phyloP scores from a whole-genome alignment of 495 filamentous ascomycete species.

The Trichodelitschia bisporula region DNA sequence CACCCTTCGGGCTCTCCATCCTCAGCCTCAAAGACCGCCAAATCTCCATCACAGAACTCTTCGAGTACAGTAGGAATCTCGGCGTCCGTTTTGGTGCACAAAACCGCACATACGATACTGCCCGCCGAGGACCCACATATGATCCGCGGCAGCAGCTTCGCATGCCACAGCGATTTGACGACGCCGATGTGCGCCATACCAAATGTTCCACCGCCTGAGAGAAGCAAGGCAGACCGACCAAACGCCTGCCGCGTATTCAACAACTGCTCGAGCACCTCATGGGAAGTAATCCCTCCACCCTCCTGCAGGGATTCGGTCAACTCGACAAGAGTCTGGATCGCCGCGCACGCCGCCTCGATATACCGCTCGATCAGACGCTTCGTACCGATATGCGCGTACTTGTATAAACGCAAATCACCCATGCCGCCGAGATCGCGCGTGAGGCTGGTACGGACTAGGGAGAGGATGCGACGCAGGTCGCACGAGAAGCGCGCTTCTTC shows the following conservation, averaged over 20 bases:
- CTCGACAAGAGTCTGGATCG: slow-evolving; percentile 44
- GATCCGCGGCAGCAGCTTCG: slow-evolving; percentile 58
- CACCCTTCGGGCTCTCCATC: slow-evolving; percentile 42
- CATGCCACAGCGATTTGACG: slow-evolving; percentile 60
- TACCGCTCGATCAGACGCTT: slow-evolving; percentile 72
- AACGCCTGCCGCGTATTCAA: slow-evolving; percentile 64
- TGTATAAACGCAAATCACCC: slow-evolving; percentile 62
- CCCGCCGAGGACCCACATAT: slow-evolving; percentile 86
- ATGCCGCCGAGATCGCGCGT: slow-evolving; percentile 67
- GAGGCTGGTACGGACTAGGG: slow-evolving; percentile 55
- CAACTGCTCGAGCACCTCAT: slow-evolving; percentile 49
- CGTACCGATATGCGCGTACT: slow-evolving; percentile 64
- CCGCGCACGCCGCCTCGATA: slow-evolving; percentile 49
- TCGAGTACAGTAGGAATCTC: slow-evolving; percentile 53
- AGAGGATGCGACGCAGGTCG: slow-evolving; percentile 55
- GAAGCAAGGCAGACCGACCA: slow-evolving; percentile 61
- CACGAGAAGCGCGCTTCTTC: slow-evolving; percentile 49
- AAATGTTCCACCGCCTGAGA: slow-evolving; percentile 82
- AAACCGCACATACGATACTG: slow-evolving; percentile 72
- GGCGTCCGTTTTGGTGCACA: slow-evolving; percentile 66
- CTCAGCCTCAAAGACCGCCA: slow-evolving; percentile 53
- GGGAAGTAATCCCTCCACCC: not conserved
- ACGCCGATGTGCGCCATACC: slow-evolving; percentile 94
- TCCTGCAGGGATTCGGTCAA: slow-evolving; percentile 20
- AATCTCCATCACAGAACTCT: slow-evolving; percentile 54